These are phyloP conservation scores for Pigoraptor vietnamica DNA, from an alignment of 78 protist species.

Conservation along the genomic window DNA sequence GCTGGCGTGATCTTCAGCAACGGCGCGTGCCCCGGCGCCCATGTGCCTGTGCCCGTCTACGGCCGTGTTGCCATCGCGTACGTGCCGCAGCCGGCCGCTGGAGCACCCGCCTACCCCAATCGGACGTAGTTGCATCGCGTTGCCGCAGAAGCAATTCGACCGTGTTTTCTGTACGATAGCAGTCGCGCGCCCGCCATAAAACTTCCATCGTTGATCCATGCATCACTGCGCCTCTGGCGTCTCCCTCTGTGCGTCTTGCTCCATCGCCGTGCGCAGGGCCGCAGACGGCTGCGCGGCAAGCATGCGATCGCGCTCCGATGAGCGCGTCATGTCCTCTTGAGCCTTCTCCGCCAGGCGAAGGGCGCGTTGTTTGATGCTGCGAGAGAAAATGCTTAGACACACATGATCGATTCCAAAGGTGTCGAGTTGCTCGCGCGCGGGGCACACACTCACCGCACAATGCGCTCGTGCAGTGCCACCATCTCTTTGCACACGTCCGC, in stretches of 20 bases:
- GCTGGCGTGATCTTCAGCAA: too few relatives aligned
- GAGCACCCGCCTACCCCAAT: too few relatives aligned
- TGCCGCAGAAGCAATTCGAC: too few relatives aligned
- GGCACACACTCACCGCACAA: not conserved
- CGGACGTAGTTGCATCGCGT: too few relatives aligned
- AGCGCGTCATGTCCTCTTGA: not conserved
- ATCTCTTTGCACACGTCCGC: not conserved
- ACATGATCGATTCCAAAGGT: not conserved
- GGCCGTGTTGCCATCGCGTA: too few relatives aligned
- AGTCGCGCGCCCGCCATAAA: too few relatives aligned
- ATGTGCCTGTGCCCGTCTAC: too few relatives aligned
- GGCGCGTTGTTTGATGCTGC: not conserved
- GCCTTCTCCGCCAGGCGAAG: not conserved
- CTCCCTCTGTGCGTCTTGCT: not conserved
- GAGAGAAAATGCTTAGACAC: not conserved
- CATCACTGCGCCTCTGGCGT: not conserved
- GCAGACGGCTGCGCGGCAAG: not conserved
- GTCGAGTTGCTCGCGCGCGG: not conserved
- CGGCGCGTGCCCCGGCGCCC: too few relatives aligned
- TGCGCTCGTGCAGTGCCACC: not conserved
- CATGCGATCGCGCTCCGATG: not conserved
- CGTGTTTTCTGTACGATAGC: too few relatives aligned
- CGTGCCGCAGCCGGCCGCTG: too few relatives aligned
- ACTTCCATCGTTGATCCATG: too few relatives aligned
- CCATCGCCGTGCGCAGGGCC: not conserved